Conservation (phyloP, 2,329 filamentous ascomycete genomes). For the Echinosphaeria canescens region DNA sequence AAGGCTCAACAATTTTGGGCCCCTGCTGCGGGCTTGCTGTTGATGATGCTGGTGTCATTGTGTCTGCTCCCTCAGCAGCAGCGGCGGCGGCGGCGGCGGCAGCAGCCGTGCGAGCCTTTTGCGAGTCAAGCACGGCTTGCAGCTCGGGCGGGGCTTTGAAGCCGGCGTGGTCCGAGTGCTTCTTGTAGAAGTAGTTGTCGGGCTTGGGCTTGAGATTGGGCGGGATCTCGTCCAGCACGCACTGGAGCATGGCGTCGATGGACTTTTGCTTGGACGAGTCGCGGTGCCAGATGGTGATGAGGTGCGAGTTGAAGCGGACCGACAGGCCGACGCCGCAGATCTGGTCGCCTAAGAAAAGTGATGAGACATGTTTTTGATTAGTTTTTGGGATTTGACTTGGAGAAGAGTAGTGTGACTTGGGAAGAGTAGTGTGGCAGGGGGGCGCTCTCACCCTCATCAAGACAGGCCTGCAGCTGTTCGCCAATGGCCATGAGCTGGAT, state of each 20-base stretch:
- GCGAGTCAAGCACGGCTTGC: slow-evolving; percentile 33
- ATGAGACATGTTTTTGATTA: no score
- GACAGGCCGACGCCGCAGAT: slow-evolving; percentile 79
- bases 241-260: slow-evolving; percentile 50
- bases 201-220: slow-evolving; percentile 49
- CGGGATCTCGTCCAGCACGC: slow-evolving; percentile 53
- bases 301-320: slow-evolving; percentile 71
- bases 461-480: slow-evolving; percentile 53
- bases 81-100: slow-evolving; percentile 9
- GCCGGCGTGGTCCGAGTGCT: slow-evolving; percentile 70
- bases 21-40: no score
- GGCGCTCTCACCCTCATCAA: slow-evolving; percentile 38
- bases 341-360: slow-evolving; percentile 43
- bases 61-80: no score
- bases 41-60: no score
- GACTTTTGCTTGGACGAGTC: slow-evolving; percentile 63
- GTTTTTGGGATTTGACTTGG: no score
- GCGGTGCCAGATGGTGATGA: slow-evolving; percentile 88
- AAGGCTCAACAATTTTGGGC: no score
- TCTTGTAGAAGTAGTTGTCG: slow-evolving; percentile 67
- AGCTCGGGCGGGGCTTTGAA: slow-evolving; percentile 46
- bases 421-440: background rate
- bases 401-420: background rate
- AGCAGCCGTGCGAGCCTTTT: slow-evolving; percentile 21
- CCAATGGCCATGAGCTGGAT: slow-evolving; percentile 68